Percentiles rank a stretch among this genome's conserved stretches.
Conservation (phyloP, 2,329 filamentous ascomycete genomes). For the Chaetomium globosum region DNA sequence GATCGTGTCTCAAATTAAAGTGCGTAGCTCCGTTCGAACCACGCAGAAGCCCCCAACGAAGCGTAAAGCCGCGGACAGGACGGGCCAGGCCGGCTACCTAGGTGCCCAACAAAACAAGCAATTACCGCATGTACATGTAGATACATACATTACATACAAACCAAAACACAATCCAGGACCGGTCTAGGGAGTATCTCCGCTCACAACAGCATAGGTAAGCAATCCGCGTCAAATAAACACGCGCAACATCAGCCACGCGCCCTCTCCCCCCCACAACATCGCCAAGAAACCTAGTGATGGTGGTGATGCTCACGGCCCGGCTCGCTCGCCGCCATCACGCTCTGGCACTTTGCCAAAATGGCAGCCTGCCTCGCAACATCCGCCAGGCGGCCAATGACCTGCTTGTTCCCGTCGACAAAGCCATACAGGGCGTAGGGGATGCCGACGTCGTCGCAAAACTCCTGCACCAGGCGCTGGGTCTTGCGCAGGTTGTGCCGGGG, state of each 20-base stretch:
- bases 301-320: slow-evolving; percentile 39
- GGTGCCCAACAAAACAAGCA: neutral
- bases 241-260: neutral
- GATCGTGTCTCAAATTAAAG: no score
- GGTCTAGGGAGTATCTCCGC: neutral
- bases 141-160: neutral
- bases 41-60: no score
- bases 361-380: slow-evolving; percentile 80
- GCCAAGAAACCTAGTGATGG: neutral
- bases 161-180: neutral
- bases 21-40: no score
- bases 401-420: slow-evolving; percentile 79
- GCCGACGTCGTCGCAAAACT: slow-evolving; percentile 79
- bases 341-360: slow-evolving; percentile 75
- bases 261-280: neutral
- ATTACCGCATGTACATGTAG: neutral
- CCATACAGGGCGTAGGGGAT: slow-evolving; percentile 86
- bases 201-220: neutral
- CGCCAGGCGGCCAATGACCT: slow-evolving; percentile 74
- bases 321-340: slow-evolving; percentile 44
- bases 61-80: neutral
- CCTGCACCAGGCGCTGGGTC: slow-evolving; percentile 73
- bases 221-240: neutral
- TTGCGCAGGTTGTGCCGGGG: slow-evolving; percentile 80
- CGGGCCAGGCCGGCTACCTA: neutral